Percentiles rank a stretch among this genome's conserved stretches.
phyloP scores from a whole-genome alignment of 208 protist genomes.

The Trypanosoma cruzi region DNA sequence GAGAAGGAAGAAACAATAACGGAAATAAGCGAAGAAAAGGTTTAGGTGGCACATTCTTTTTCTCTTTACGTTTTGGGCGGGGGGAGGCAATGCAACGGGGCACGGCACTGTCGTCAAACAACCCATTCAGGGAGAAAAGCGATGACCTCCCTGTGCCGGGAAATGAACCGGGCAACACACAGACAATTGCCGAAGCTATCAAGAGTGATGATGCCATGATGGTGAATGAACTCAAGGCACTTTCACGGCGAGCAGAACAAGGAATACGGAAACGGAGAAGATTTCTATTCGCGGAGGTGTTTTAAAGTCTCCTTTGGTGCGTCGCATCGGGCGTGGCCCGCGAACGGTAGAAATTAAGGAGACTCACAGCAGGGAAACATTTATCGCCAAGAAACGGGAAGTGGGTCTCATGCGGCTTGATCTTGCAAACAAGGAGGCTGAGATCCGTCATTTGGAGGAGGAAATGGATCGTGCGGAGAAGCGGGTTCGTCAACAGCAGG shows the following conservation, averaged over 20 bases:
- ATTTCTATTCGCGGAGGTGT: constrained; percentile 12
- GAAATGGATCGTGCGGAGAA: constrained; percentile 91
- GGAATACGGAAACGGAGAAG: constrained; percentile 6
- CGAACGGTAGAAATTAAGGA: constrained; percentile 54
- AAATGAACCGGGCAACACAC: background rate
- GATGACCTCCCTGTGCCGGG: background rate
- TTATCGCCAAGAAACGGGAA: constrained; percentile 95
- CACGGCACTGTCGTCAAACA: constrained; percentile 1
- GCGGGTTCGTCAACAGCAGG: constrained; percentile 90
- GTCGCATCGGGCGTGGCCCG: background rate
- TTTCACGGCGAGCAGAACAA: constrained; percentile 29
- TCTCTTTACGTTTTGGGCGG: constrained; percentile 20
- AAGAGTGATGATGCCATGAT: constrained; percentile 67
- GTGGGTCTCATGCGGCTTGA: constrained; percentile 96
- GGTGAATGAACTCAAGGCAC: constrained; percentile 46
- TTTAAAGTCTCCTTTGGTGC: background rate
- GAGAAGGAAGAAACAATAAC: background rate
- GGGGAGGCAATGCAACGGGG: constrained; percentile 10
- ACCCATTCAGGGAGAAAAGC: constrained; percentile 23
- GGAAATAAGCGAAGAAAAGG: no score
- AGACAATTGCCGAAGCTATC: constrained; percentile 56
- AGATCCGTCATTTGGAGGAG: constrained; percentile 95
- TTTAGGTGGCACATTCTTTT: constrained; percentile 6
- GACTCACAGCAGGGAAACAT: constrained; percentile 89
- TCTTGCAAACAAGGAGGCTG: constrained; percentile 91